Evolutionary conservation across 139 green algal genomes (phyloP), one percentile per base, ranked within the genome.

Genomic region (Penium margaritaceum): DNA sequence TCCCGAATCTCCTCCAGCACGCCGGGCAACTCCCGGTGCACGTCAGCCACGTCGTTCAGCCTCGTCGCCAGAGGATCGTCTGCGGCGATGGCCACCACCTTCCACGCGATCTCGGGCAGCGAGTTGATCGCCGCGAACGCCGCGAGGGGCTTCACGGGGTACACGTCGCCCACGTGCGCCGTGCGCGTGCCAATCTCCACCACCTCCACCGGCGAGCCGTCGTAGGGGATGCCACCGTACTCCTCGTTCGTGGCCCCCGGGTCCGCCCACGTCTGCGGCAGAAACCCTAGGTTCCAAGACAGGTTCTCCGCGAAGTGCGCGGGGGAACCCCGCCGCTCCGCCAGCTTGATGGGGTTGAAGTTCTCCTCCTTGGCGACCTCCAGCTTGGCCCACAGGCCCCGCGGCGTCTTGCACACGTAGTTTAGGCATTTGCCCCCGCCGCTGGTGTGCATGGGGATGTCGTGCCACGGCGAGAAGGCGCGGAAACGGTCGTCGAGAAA

Each of bases 231-330:
- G 15, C 68, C 68, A 15, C 36, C 36, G 2, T 41, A 17, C 14
- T 43, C 53, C 58, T 75, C 29, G 2, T 47, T 55, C 29, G 68
- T 27, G 14, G 38, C 34, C 33, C 36, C 51, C 14, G 68, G 38
- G 30, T 75, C 54, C 15, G 51, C 15, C 30, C 15, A 69, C 39
- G 68, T 75, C 47, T 75, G 68, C 35, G 68, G 29, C 29, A 75
- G 54, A 24, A 75, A 57, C 19, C 68, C 68, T 14, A 75, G 15
- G 47, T 60, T 75, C 44, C 43, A 69, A 24, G 43, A 47, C 7
- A 39, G 32, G 32, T 60, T 53, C 24, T 65, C 36, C 27, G 68
- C 57, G 33, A 47, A 66, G 15, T 64, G 68, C 30, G 54, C 57
- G 19, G 47, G 46, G 2, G 24, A n/a, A 9, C 47, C 68, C 27